These are phyloP conservation scores for Lactarius sp. DNA, from an alignment of 768 basidiomycete species.

Conservation along the genomic window DNA sequence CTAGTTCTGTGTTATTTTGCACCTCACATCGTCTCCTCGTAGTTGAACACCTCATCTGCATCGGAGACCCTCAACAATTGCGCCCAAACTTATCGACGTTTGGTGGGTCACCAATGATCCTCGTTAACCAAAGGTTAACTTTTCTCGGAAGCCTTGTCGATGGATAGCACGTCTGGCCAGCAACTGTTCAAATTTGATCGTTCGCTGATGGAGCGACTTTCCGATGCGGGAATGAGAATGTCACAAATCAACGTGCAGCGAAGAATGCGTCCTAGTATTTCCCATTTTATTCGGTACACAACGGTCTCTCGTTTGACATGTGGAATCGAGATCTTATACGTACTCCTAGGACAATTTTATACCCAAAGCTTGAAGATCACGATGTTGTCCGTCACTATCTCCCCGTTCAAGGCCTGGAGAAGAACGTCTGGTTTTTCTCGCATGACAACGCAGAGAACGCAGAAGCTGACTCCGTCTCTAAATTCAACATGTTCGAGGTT, in stretches of 20 bases:
- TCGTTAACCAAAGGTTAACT: neutral
- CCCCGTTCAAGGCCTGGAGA: constrained; percentile 53
- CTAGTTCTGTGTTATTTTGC: neutral
- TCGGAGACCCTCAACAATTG: constrained; percentile 77
- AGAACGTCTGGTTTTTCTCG: constrained; percentile 63
- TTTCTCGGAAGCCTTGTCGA: constrained; percentile 49
- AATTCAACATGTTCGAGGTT: constrained; percentile 66
- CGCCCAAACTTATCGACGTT: constrained; percentile 64
- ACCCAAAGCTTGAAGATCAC: constrained; percentile 57
- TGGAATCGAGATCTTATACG: neutral
- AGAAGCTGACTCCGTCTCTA: constrained; percentile 57
- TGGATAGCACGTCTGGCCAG: constrained; percentile 56
- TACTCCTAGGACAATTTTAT: constrained; percentile 47
- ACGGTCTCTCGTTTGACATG: neutral
- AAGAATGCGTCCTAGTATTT: constrained; percentile 69
- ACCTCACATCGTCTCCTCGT: neutral
- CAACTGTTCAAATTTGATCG: constrained; percentile 57
- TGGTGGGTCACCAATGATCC: constrained; percentile 35
- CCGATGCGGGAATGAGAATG: constrained; percentile 54
- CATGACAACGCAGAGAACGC: constrained; percentile 60
- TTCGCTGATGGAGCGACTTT: constrained; percentile 71
- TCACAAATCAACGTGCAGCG: constrained; percentile 67
- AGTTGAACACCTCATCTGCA: constrained; percentile 69
- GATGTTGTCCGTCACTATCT: constrained; percentile 47
- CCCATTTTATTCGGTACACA: constrained; percentile 50